Evolutionary conservation across 805 yeast species (phyloP).

Genomic region (Candida tibetensis): DNA sequence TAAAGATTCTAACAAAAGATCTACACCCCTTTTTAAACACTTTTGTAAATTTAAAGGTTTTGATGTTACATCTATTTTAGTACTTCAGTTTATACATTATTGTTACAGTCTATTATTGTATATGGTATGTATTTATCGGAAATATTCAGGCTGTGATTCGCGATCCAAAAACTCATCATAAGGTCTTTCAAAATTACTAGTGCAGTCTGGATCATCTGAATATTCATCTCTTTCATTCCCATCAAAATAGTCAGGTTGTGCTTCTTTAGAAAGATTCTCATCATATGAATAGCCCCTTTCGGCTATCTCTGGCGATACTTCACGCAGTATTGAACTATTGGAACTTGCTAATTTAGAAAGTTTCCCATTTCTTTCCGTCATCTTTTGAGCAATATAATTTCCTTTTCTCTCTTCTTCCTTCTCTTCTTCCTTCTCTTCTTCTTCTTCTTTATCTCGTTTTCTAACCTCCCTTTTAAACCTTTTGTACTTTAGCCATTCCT

Average conservation of each 20-base stretch:
- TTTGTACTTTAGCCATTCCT: slow-evolving; percentile 10
- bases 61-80: too few relatives aligned
- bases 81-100: too few relatives aligned
- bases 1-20: too few relatives aligned
- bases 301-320: background rate
- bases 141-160: slow-evolving; percentile 24
- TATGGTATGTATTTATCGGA: background rate
- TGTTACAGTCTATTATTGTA: too few relatives aligned
- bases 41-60: too few relatives aligned
- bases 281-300: slow-evolving; percentile 5
- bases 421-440: background rate
- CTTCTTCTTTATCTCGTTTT: background rate
- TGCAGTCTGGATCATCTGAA: slow-evolving; percentile 34
- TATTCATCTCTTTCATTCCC: slow-evolving; percentile 21
- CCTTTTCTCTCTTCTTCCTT: background rate
- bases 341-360: background rate
- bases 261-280: slow-evolving; percentile 28
- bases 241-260: slow-evolving; percentile 37
- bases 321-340: too few relatives aligned
- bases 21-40: too few relatives aligned
- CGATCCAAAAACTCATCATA: slow-evolving; percentile 32
- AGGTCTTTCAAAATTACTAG: slow-evolving; percentile 30
- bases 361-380: background rate
- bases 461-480: slow-evolving; percentile 11
- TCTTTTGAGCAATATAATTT: background rate